These are phyloP conservation scores for Austroboletus novae-zelandiae DNA, from an alignment of 1,284 basidiomycete species.

Conservation along the genomic window DNA sequence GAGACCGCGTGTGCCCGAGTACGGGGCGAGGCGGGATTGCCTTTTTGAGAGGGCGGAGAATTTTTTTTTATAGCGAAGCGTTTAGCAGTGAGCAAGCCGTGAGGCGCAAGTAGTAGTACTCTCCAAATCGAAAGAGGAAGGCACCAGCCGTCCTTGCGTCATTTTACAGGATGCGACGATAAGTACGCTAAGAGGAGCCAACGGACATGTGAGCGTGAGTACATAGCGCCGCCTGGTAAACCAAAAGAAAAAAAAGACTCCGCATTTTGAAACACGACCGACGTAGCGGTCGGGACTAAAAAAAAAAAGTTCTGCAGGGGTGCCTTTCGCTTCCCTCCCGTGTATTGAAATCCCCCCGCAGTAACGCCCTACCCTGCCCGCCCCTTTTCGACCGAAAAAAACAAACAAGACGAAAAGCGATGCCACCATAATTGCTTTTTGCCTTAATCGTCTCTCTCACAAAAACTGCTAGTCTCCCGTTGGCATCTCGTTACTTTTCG, in stretches of 20 bases:
- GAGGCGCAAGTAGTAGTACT: background rate
- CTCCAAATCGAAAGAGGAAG: background rate
- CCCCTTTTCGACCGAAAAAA: background rate
- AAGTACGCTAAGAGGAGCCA: too few relatives aligned
- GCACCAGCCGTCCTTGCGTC: too few relatives aligned
- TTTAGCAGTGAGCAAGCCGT: background rate
- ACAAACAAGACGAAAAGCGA: slow-evolving; percentile 15
- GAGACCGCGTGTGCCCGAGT: background rate
- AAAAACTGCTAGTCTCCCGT: slow-evolving; percentile 8
- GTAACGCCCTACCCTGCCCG: slow-evolving; percentile 9
- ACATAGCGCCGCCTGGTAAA: background rate
- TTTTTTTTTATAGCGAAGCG: background rate
- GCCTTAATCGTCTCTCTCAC: slow-evolving; percentile 21
- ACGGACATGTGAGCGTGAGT: too few relatives aligned
- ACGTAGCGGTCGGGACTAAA: background rate
- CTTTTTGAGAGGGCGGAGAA: background rate
- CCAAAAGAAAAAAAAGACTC: background rate
- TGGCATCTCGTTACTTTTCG: background rate
- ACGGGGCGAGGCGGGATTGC: slow-evolving; percentile 6
- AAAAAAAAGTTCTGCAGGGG: background rate
- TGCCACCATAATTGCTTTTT: slow-evolving; percentile 23
- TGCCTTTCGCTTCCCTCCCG: background rate
- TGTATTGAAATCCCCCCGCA: slow-evolving; percentile 12
- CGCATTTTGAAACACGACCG: background rate
- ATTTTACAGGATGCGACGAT: too few relatives aligned